These are phyloP conservation scores for Botrytis byssoidea DNA, from an alignment of 2,329 filamentous ascomycete species.

Conservation along the genomic window DNA sequence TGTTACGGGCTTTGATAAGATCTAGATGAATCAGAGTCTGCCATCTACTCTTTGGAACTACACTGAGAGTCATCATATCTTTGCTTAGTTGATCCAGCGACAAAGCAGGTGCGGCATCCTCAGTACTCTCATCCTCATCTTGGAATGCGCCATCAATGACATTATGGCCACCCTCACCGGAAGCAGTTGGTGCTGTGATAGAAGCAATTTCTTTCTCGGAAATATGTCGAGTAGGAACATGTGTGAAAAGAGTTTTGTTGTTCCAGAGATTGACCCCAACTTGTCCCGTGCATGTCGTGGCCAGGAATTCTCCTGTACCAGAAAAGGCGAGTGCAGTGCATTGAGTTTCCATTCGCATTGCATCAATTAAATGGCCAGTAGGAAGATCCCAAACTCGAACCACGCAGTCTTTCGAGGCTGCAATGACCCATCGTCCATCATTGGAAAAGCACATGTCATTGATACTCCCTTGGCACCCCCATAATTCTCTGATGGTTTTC, in stretches of 20 bases:
- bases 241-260: constrained; percentile 86
- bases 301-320: constrained; percentile 87
- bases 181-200: constrained; percentile 68
- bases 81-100: constrained; percentile 73
- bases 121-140: constrained; percentile 50
- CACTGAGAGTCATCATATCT: constrained; percentile 82
- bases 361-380: constrained; percentile 92
- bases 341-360: constrained; percentile 73
- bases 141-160: constrained; percentile 75
- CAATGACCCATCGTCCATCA: constrained; percentile 91
- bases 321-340: constrained; percentile 89
- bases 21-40: constrained; percentile 92
- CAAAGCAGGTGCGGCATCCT: constrained; percentile 54
- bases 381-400: constrained; percentile 93
- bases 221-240: constrained; percentile 82
- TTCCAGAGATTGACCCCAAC: constrained; percentile 95
- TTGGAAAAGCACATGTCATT: constrained; percentile 87
- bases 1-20: constrained; percentile 85
- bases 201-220: constrained; percentile 70
- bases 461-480: constrained; percentile 71
- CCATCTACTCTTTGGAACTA: constrained; percentile 90
- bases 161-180: constrained; percentile 76
- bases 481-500: constrained; percentile 88
- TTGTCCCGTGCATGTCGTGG: constrained; percentile 77
- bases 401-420: constrained; percentile 76